Conservation (phyloP, 139 green algal species). For the Chara braunii region DNA sequence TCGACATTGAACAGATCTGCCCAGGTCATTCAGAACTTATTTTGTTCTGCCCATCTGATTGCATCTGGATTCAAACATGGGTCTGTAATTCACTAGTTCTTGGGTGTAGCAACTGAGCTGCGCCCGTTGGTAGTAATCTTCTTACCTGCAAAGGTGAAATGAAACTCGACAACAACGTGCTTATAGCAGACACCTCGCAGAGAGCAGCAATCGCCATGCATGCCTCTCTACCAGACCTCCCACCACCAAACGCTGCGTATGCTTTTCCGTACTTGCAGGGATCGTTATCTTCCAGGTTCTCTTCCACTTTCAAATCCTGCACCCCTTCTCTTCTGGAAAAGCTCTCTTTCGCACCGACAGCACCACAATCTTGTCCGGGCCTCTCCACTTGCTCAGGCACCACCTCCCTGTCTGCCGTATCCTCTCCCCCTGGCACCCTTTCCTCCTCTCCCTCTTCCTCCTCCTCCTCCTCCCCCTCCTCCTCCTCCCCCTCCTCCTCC, state of each 20-base stretch:
- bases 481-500: constrained; percentile 2
- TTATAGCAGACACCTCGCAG: constrained; percentile 64
- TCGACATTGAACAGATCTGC: too few relatives aligned
- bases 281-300: constrained; percentile 2
- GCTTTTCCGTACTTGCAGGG: constrained; percentile 28
- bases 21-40: too few relatives aligned
- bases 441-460: neutral
- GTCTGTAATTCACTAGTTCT: too few relatives aligned
- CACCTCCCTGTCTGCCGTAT: neutral
- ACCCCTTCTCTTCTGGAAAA: constrained; percentile 4
- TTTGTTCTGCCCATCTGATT: too few relatives aligned
- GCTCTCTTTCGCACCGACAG: neutral
- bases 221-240: constrained; percentile 60
- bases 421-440: neutral
- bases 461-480: neutral
- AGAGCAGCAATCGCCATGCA: constrained; percentile 58
- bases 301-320: neutral
- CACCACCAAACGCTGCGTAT: constrained; percentile 55
- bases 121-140: too few relatives aligned
- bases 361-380: neutral
- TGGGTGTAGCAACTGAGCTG: too few relatives aligned
- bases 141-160: constrained; percentile 82
- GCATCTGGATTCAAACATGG: too few relatives aligned
- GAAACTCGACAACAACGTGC: constrained; percentile 90
- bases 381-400: neutral